These are phyloP conservation scores for Scedosporium dehoogii DNA, from an alignment of 2,329 filamentous ascomycete genomes.

Conservation along the genomic window DNA sequence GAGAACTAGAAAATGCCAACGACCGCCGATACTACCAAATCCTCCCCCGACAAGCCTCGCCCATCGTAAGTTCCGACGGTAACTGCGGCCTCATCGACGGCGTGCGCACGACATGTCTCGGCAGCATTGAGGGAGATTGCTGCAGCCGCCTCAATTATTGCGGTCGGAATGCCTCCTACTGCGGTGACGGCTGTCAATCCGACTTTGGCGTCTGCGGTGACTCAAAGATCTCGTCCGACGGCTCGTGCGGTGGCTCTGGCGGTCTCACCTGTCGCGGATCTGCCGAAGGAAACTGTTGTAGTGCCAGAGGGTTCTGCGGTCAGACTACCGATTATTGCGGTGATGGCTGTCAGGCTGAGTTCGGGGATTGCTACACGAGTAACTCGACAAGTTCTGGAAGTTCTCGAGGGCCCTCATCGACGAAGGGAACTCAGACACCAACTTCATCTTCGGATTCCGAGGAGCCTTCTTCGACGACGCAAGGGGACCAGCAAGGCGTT, in stretches of 20 bases:
- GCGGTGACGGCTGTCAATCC: conserved; percentile 24
- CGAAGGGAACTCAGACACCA: neutral
- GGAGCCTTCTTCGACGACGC: neutral
- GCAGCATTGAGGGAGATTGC: conserved; percentile 17
- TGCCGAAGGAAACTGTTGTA: conserved; percentile 15
- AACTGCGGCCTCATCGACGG: conserved; percentile 5
- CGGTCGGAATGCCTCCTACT: conserved; percentile 12
- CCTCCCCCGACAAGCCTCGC: no score
- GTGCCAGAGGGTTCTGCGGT: conserved; percentile 15
- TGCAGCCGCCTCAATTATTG: conserved; percentile 14
- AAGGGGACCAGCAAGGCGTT: neutral
- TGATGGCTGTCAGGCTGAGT: conserved; percentile 13
- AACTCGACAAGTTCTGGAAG: neutral
- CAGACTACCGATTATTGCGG: conserved; percentile 15
- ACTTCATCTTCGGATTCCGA: neutral
- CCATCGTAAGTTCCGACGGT: conserved; percentile 3
- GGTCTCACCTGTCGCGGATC: conserved; percentile 19
- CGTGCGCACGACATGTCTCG: neutral
- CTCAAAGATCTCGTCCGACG: conserved; percentile 15
- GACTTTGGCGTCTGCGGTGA: conserved; percentile 18
- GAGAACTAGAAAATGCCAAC: no score
- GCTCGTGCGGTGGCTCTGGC: conserved; percentile 18
- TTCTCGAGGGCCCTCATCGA: neutral
- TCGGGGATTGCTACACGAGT: conserved; percentile 12
- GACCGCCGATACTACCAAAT: no score